Percentiles rank a stretch among this genome's conserved stretches.
Conservation (phyloP, 805 yeast species). For the Yamadazyma nakazawae region DNA sequence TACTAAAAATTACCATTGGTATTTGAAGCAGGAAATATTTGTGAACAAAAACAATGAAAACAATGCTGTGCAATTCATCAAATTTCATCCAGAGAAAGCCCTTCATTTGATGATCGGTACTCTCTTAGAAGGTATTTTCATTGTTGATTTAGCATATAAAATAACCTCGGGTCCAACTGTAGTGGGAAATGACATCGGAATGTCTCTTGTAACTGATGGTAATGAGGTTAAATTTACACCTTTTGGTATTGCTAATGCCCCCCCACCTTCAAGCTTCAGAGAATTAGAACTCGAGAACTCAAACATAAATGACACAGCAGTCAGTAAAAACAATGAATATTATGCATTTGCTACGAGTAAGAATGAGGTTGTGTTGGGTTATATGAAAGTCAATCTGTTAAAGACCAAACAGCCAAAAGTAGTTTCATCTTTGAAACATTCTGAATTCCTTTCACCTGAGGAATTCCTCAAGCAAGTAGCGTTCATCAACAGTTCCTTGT, state of each 20-base stretch:
- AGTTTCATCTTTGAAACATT: constrained; percentile 26
- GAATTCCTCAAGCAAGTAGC: constrained; percentile 64
- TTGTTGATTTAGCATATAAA: constrained; percentile 64
- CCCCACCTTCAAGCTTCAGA: constrained; percentile 87
- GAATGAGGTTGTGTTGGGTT: constrained; percentile 26
- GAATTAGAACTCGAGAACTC: constrained; percentile 48
- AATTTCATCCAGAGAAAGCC: constrained; percentile 91
- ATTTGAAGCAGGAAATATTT: constrained; percentile 73
- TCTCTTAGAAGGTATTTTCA: constrained; percentile 43
- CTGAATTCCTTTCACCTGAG: constrained; percentile 30
- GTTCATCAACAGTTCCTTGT: constrained; percentile 46
- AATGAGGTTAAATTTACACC: constrained; percentile 71
- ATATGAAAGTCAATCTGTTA: constrained; percentile 51
- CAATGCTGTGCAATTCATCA: constrained; percentile 41
- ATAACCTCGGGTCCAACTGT: constrained; percentile 65
- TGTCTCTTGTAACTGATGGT: constrained; percentile 81
- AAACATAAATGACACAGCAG: constrained; percentile 63
- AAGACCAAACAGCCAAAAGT: constrained; percentile 45
- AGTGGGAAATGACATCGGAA: constrained; percentile 71
- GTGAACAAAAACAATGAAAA: constrained; percentile 22
- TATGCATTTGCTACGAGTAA: constrained; percentile 56
- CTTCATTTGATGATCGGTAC: constrained; percentile 68
- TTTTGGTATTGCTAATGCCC: constrained; percentile 77
- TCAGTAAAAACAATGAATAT: constrained; percentile 53
- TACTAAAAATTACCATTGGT: constrained; percentile 93